Evolutionary conservation across 306 rosid species (phyloP), one percentile per base, ranked within the genome.

Genomic region (Vigna reflexopilosa): DNA sequence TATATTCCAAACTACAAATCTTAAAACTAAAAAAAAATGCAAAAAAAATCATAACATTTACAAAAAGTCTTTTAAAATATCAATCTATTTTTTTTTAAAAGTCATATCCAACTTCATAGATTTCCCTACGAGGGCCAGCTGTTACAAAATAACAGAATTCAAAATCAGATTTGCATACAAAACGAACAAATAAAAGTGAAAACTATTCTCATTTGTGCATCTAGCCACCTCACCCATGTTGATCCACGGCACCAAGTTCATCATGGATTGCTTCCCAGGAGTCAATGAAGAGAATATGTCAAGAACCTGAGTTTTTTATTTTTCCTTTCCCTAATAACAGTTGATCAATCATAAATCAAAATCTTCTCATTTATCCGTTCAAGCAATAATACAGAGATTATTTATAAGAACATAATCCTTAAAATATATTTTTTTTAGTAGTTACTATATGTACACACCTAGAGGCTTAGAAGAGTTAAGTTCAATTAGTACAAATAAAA

Each of bases 301-400:
- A 52, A 34, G 1, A 14, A 30, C 71, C 3, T 13, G 17, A 49
- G 71, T 49, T 55, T 34, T 17, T 49, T 5, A 65, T 6, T 65
- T 73, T 80, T 28, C 75, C 44, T 57, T 80, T 80, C 62, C 83
- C 83, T 73, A 1, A 1, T 73, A 1, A 2, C 64, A 42, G 70
- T n/a, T 72, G 30, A 73, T 9, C n/a, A 73, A 72, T 44, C 78
- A 52, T 32, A 44, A 34, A 72, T 36, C 67, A 30, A 72, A 56
- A 16, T 13, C 32, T 57, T 54, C 19, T 36, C 28, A 34, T 42
- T 42, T 7, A 24, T 2, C 44, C 10, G 1, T 49, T 49, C 45
- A 70, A 28, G 26, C 36, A 55, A 69, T 28, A 32, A 4, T 4
- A n/a, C 36, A 32, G 15, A 49, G 0, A 49, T 15, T 15, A 15